Conservation (phyloP, 1,284 basidiomycete species). For the Irpex lacteus region DNA sequence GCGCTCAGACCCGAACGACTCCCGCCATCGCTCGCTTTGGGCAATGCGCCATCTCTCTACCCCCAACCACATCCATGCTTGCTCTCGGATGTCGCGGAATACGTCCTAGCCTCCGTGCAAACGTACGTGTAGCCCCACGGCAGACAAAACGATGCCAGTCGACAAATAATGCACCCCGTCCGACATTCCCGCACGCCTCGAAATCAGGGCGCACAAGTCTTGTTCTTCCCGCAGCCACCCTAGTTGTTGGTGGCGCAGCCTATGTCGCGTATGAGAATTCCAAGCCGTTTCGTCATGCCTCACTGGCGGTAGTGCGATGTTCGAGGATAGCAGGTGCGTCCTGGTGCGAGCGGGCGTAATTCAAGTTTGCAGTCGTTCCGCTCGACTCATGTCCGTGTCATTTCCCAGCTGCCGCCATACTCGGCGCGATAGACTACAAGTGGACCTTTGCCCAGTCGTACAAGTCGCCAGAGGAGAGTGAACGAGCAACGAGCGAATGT, state of each 20-base stretch:
- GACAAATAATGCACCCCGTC: neutral
- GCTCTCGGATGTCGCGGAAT: conserved; percentile 4
- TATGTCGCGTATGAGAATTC: conserved; percentile 56
- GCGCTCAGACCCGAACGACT: neutral
- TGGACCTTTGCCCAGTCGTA: conserved; percentile 63
- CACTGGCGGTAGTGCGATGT: conserved; percentile 70
- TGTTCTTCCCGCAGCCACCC: conserved; percentile 22
- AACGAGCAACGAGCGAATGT: conserved; percentile 69
- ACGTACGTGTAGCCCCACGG: neutral
- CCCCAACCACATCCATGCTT: neutral
- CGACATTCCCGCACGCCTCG: neutral
- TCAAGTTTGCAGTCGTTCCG: neutral
- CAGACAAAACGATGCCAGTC: neutral
- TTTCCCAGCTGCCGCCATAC: conserved; percentile 52
- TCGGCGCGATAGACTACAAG: conserved; percentile 85
- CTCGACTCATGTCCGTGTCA: neutral
- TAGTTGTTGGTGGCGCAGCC: conserved; percentile 33
- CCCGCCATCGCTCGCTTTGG: neutral
- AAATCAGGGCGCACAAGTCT: conserved; percentile 14
- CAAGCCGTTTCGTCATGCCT: conserved; percentile 62
- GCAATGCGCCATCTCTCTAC: neutral
- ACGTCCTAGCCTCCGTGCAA: neutral
- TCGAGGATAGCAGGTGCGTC: conserved; percentile 63
- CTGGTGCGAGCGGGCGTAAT: neutral
- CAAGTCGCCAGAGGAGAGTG: conserved; percentile 50